phyloP scores from a whole-genome alignment of 2,329 filamentous ascomycete genomes.

The Chaetomiaceae sp. region DNA sequence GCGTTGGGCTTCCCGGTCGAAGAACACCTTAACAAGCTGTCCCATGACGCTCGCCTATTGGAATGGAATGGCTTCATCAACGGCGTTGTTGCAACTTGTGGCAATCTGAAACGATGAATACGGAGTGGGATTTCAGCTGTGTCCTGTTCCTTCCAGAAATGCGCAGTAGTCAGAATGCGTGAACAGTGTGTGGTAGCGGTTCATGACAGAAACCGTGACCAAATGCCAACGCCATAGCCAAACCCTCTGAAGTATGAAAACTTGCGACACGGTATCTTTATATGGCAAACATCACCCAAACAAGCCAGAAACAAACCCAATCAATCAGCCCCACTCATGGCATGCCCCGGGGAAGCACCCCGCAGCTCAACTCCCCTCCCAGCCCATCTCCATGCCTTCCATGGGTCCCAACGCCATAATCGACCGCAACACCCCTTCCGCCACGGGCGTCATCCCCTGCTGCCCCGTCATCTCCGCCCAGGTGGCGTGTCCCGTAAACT shows the following conservation, averaged over 20 bases:
- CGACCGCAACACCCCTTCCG: slow-evolving; percentile 51
- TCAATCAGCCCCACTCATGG: neutral
- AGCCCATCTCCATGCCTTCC: slow-evolving; percentile 51
- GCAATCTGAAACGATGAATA: too few relatives aligned
- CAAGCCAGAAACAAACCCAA: neutral
- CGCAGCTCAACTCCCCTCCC: slow-evolving; percentile 39
- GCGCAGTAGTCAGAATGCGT: too few relatives aligned
- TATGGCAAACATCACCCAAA: too few relatives aligned
- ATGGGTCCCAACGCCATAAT: slow-evolving; percentile 55
- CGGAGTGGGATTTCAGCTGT: too few relatives aligned
- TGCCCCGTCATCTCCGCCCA: slow-evolving; percentile 41
- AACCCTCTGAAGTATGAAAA: neutral
- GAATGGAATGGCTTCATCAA: too few relatives aligned
- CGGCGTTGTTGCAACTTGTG: too few relatives aligned
- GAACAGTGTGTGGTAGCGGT: too few relatives aligned
- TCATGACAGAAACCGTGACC: neutral
- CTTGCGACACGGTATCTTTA: slow-evolving; percentile 3
- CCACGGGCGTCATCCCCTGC: slow-evolving; percentile 47
- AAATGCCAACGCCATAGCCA: neutral
- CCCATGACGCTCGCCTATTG: too few relatives aligned
- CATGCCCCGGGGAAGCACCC: too few relatives aligned
- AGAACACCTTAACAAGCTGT: too few relatives aligned
- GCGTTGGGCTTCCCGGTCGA: too few relatives aligned
- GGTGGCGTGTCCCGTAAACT: slow-evolving; percentile 38
- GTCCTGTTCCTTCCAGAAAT: too few relatives aligned